Conservation (phyloP, 2,329 filamentous ascomycete genomes). For the Nannizzia gypsea region DNA sequence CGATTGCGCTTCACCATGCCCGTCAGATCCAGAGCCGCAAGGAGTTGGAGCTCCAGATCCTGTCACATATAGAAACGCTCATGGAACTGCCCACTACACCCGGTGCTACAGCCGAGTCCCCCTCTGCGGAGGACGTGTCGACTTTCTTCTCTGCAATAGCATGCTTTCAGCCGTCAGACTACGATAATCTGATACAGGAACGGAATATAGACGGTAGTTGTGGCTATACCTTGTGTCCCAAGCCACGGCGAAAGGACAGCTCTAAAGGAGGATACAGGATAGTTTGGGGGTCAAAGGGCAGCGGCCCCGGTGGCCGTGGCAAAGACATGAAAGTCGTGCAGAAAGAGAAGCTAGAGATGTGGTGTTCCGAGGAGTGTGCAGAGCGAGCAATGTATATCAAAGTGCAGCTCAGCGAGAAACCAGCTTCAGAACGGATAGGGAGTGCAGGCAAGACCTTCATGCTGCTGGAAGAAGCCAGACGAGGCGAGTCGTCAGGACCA, state of each 20-base stretch:
- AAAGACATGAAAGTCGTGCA: conserved; percentile 54
- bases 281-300: conserved; percentile 43
- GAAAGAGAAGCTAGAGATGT: conserved; percentile 63
- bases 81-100: conserved; percentile 49
- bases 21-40: conserved; percentile 71
- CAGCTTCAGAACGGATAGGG: conserved; percentile 68
- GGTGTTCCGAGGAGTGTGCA: conserved; percentile 74
- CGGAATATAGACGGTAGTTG: conserved; percentile 73
- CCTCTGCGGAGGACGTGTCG: conserved; percentile 48
- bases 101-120: conserved; percentile 40
- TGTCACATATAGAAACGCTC: conserved; percentile 59
- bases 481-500: not conserved
- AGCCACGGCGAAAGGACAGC: conserved; percentile 46
- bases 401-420: conserved; percentile 74
- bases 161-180: conserved; percentile 75
- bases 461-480: conserved; percentile 51
- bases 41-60: conserved; percentile 61
- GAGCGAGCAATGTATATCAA: conserved; percentile 72
- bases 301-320: conserved; percentile 35
- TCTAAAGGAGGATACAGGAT: conserved; percentile 57
- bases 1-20: conserved; percentile 71
- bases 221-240: conserved; percentile 69
- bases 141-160: conserved; percentile 56
- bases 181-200: conserved; percentile 78
- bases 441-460: conserved; percentile 47